Conservation (phyloP, 2,329 filamentous ascomycete species). For the Lojkania enalia region DNA sequence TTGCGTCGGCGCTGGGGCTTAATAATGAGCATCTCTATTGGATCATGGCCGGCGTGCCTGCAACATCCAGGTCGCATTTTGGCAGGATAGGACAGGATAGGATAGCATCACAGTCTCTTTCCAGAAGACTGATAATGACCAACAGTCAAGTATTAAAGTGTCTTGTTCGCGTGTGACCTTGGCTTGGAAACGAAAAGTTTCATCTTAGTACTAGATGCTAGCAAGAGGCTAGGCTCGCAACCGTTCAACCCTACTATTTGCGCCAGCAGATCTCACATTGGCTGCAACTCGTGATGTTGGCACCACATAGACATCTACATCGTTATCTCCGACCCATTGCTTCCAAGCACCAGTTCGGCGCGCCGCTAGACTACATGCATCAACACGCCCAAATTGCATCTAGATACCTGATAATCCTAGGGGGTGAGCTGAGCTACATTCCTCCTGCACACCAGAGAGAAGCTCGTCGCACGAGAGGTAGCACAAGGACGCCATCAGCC, state of each 20-base stretch:
- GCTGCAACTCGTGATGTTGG: too few relatives aligned
- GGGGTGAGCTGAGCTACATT: slow-evolving; percentile 5
- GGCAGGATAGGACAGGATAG: slow-evolving; percentile 2
- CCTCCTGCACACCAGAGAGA: slow-evolving; percentile 7
- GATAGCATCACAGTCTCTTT: slow-evolving; percentile 6
- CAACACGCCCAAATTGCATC: background rate
- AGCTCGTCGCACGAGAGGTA: slow-evolving; percentile 2
- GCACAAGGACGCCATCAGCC: slow-evolving; percentile 3
- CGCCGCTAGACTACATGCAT: slow-evolving; percentile 11
- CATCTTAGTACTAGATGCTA: too few relatives aligned
- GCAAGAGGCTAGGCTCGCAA: too few relatives aligned
- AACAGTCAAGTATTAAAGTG: slow-evolving; percentile 4
- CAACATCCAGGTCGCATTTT: slow-evolving; percentile 11
- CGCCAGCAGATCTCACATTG: too few relatives aligned
- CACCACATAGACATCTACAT: background rate
- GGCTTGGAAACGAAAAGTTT: too few relatives aligned
- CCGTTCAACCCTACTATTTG: too few relatives aligned
- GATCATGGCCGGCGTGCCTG: slow-evolving; percentile 17
- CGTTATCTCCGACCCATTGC: background rate
- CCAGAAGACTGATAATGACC: slow-evolving; percentile 10
- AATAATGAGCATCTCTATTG: slow-evolving; percentile 12
- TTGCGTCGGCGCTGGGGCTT: slow-evolving; percentile 23
- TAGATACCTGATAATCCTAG: too few relatives aligned
- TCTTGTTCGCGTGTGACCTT: too few relatives aligned
- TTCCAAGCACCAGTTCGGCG: background rate